Base-by-base conservation (phyloP, 73 alveolate genomes). In the Breviolum minutum region DNA sequence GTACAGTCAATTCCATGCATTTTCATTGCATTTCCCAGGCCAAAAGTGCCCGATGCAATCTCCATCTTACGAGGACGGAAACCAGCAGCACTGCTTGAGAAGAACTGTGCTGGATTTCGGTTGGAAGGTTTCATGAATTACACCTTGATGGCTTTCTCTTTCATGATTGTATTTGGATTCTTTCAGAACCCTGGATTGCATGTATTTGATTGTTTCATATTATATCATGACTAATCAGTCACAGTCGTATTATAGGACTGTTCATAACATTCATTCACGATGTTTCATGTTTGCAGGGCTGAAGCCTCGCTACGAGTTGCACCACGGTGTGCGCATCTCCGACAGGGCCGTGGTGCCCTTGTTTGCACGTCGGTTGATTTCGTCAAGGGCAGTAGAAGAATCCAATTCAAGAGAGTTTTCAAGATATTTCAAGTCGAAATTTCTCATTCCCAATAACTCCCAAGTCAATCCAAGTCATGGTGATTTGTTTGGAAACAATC, bases 281-380 rank as follows among this genome's bases (percentile, higher is more conserved):
- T 40, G 54, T 40, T 40, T 40, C 54, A 40, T 40, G 54, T 40
- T n/a, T 71, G 30, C 76, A 94, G 99, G 99, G 54, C 81, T 95
- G 91, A 82, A 83, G 82, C 95, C 94, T 68, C 95, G 99, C 87
- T 95, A 95, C 71, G 99, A 95, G 99, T 68, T 95, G 90, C 99
- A 95, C 82, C 99, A 95, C 26, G 99, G 99, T 11, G 99, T 94
- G 63, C 99, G 99, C 62, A 94, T 94, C 71, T 94, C 99, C n/a
- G 99, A 94, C 83, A 66, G 99, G 29, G 99, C 99, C 2, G 91
- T 76, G 8, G 97, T 27, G 82, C 61, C 96, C 24, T 26, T 60
- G 87, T 12, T 12, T n/a, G 82, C 48, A n/a, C 86, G 8, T 68
- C n/a, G 77, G 77, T 14, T 22, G 17, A 68, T 68, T 14, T 14